A percentile compares a stretch with the other conserved stretches of the same genome.
These are phyloP conservation scores for Monosporascus ibericus DNA, from an alignment of 2,329 filamentous ascomycete genomes.

Conservation along the genomic window DNA sequence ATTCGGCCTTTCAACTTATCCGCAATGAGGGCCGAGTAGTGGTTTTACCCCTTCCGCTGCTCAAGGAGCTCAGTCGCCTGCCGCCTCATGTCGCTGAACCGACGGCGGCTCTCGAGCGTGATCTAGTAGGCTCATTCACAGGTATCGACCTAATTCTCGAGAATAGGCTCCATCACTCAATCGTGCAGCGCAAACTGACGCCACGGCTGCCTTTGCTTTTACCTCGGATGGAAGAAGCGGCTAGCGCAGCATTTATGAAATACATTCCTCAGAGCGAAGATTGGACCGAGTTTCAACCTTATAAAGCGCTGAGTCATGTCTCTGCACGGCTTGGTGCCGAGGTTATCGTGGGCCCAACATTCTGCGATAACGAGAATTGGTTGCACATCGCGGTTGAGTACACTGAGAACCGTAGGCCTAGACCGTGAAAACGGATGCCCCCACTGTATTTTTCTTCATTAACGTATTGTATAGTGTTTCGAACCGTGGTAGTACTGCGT, in stretches of 20 bases:
- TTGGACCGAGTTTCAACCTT: background rate
- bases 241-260: background rate
- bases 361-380: background rate
- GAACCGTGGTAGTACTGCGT: constrained; percentile 5
- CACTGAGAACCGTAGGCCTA: background rate
- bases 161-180: constrained; percentile 2
- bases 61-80: constrained; percentile 1
- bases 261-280: background rate
- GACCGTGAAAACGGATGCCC: background rate
- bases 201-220: background rate
- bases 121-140: constrained; percentile 2
- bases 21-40: background rate
- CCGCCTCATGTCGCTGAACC: background rate
- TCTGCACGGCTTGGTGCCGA: background rate
- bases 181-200: constrained; percentile 6
- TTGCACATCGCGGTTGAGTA: background rate
- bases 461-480: constrained; percentile 3
- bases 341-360: background rate
- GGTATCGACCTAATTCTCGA: constrained; percentile 2
- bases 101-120: background rate
- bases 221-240: background rate
- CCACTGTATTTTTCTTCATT: background rate
- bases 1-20: background rate
- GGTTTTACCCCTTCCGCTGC: background rate
- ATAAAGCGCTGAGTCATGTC: background rate